Evolutionary conservation across 257 asterid species (phyloP).

Genomic region (Primulina tabacum): DNA sequence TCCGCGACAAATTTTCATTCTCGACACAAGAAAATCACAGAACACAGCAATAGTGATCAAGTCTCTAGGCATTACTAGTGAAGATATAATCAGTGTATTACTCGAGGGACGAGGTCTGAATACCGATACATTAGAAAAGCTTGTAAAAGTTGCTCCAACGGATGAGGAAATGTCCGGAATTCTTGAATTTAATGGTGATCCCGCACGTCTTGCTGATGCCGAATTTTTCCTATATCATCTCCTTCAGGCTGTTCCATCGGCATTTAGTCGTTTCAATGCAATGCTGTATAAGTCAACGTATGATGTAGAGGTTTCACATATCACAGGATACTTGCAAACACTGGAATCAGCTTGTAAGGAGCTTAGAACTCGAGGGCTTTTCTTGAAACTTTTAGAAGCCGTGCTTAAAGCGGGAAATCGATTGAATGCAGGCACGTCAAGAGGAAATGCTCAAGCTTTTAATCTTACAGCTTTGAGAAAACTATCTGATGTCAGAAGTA

Average conservation of each 20-base stretch:
- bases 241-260: constrained; percentile 48
- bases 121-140: constrained; percentile 47
- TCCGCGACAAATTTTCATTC: constrained; percentile 40
- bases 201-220: constrained; percentile 49
- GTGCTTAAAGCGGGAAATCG: constrained; percentile 49
- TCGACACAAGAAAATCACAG: constrained; percentile 49
- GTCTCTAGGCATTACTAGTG: constrained; percentile 38
- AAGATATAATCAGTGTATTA: constrained; percentile 38
- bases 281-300: constrained; percentile 44
- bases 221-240: constrained; percentile 49
- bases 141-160: constrained; percentile 40
- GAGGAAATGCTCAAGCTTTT: constrained; percentile 56
- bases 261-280: constrained; percentile 40
- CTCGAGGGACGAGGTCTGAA: constrained; percentile 40
- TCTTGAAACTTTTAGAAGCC: constrained; percentile 53
- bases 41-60: constrained; percentile 49
- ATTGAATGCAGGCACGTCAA: constrained; percentile 54
- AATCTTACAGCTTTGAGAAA: constrained; percentile 47
- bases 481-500: constrained; percentile 53
- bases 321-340: constrained; percentile 35
- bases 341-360: constrained; percentile 46
- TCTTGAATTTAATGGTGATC: constrained; percentile 47
- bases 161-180: constrained; percentile 41
- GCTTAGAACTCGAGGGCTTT: constrained; percentile 45
- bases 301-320: constrained; percentile 30